A percentile compares a stretch with the other conserved stretches of the same genome.
phyloP scores from a whole-genome alignment of 23 red algal genomes.

The Gracilaria domingensis region DNA sequence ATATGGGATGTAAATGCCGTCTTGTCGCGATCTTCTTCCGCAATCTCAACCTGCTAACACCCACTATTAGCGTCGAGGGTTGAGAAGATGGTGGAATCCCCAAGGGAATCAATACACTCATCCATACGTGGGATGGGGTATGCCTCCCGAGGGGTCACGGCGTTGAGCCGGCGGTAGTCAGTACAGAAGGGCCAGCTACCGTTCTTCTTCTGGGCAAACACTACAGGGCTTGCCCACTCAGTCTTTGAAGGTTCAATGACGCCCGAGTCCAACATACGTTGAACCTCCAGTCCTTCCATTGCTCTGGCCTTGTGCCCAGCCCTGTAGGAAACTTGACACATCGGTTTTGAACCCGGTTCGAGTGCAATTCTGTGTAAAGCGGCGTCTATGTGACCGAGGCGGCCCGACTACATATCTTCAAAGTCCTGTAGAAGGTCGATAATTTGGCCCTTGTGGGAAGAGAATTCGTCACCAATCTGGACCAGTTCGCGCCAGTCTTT shows the following conservation, averaged over 20 bases:
- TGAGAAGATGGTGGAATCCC: not conserved
- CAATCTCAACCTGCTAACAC: constrained; percentile 8
- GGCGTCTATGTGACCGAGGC: not conserved
- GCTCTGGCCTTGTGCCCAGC: not conserved
- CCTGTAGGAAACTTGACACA: not conserved
- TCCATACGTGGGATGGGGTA: constrained; percentile 18
- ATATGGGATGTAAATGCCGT: not conserved
- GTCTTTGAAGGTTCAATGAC: constrained; percentile 23
- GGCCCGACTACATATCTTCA: constrained; percentile 6
- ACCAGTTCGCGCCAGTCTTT: not conserved
- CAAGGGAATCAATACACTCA: constrained; percentile 31
- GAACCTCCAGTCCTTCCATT: not conserved
- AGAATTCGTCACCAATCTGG: not conserved
- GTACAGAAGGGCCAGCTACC: not conserved
- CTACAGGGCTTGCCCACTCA: constrained; percentile 13
- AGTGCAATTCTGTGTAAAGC: not conserved
- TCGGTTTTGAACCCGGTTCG: not conserved
- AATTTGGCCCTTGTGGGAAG: not conserved
- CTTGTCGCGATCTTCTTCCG: constrained; percentile 12
- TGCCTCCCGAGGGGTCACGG: not conserved
- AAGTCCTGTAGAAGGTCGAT: constrained; percentile 12
- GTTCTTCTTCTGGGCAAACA: constrained; percentile 14
- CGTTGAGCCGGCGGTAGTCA: constrained; percentile 16
- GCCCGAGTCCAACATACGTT: not conserved
- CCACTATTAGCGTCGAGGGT: constrained; percentile 21